These are phyloP conservation scores for Colletotrichum sojae DNA, from an alignment of 2,329 filamentous ascomycete species.

Conservation along the genomic window DNA sequence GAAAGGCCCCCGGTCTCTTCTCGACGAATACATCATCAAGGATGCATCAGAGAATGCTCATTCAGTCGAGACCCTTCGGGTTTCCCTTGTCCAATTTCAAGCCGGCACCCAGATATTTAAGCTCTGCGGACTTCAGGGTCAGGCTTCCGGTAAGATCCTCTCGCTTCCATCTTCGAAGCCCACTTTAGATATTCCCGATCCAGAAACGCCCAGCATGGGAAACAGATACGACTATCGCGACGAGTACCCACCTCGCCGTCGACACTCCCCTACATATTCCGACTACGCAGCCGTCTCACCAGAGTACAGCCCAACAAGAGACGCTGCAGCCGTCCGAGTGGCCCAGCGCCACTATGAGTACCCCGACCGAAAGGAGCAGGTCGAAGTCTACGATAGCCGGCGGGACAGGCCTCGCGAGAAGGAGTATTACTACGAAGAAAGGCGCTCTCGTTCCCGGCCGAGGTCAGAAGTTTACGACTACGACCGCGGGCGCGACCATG, in stretches of 20 bases:
- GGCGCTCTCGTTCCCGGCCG: not conserved
- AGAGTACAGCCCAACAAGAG: conserved; percentile 2
- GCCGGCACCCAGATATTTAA: conserved; percentile 1
- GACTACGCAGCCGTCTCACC: not conserved
- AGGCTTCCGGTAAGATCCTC: not conserved
- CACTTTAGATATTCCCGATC: not conserved
- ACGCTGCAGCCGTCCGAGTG: not conserved
- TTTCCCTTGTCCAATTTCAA: not conserved
- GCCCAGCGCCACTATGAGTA: not conserved
- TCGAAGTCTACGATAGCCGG: conserved; percentile 2
- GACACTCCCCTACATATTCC: conserved; percentile 3
- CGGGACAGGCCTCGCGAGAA: not conserved
- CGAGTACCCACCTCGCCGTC: not conserved
- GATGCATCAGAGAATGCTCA: not conserved
- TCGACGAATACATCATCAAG: not conserved
- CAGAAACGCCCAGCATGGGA: conserved; percentile 9
- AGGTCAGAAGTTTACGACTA: not conserved
- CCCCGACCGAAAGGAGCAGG: conserved; percentile 10
- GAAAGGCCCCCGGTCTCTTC: not conserved
- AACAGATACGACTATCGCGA: conserved; percentile 10
- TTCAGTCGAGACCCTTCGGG: not conserved
- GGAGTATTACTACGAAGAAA: conserved; percentile 19
- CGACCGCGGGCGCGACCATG: not conserved
- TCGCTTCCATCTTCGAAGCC: not conserved
- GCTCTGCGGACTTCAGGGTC: not conserved